Evolutionary conservation across 2,329 filamentous ascomycete species (phyloP).

Genomic region (Sporothrix variecibatus): DNA sequence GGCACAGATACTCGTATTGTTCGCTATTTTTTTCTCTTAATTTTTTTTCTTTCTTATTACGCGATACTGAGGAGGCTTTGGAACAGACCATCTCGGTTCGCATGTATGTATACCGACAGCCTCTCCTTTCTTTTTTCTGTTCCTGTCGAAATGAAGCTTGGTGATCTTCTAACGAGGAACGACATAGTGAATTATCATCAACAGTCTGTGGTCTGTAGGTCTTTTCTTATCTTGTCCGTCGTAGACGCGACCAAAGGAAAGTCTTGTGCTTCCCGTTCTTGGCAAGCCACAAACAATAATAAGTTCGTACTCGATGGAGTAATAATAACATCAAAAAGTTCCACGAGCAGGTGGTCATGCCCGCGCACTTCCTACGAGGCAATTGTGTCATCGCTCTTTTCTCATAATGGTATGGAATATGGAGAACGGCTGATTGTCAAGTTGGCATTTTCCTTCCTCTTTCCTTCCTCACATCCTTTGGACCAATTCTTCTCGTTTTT

Average conservation of each 20-base stretch:
- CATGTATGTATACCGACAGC: background rate
- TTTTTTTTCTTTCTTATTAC: background rate
- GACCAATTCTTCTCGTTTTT: background rate
- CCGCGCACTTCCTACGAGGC: background rate
- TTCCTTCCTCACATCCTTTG: background rate
- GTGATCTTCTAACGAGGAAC: conserved; percentile 14
- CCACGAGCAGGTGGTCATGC: background rate
- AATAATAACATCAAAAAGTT: background rate
- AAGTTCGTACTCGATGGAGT: background rate
- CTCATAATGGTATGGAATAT: background rate
- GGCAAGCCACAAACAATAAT: conserved; percentile 11
- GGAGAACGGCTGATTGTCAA: background rate
- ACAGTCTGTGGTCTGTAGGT: background rate
- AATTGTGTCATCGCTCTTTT: background rate
- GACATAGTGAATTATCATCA: background rate
- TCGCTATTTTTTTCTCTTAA: background rate
- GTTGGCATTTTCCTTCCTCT: background rate
- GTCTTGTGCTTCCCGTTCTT: background rate
- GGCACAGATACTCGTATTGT: background rate
- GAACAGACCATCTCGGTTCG: conserved; percentile 1
- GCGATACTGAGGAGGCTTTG: background rate
- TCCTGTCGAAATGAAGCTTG: conserved; percentile 13
- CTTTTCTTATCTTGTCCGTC: background rate
- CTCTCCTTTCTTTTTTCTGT: background rate
- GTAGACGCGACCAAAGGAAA: background rate